A percentile compares a stretch with the other conserved stretches of the same genome.
These are phyloP conservation scores for Tetrapisispora iriomotensis DNA, from an alignment of 805 yeast genomes.

Conservation along the genomic window DNA sequence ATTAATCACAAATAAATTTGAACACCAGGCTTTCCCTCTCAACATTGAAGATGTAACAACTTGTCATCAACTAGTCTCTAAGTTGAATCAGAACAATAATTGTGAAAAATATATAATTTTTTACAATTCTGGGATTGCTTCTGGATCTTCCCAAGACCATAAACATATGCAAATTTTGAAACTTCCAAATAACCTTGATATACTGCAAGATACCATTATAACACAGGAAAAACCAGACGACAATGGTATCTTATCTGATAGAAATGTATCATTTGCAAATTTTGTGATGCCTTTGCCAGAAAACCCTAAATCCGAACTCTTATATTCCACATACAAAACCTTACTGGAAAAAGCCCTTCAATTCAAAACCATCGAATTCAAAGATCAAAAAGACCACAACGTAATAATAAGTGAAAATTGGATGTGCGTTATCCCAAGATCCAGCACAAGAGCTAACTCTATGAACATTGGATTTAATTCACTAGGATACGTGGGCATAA, in stretches of 20 bases:
- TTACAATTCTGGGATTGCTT: conserved; percentile 76
- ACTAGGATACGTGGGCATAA: conserved; percentile 68
- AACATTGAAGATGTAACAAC: conserved; percentile 59
- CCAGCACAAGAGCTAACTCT: conserved; percentile 40
- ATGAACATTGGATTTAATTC: conserved; percentile 58
- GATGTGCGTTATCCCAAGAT: conserved; percentile 82
- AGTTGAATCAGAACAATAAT: conserved; percentile 33
- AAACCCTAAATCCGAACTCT: conserved; percentile 24
- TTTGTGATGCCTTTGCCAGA: conserved; percentile 58
- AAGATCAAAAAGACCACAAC: conserved; percentile 53
- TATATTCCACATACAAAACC: conserved; percentile 15
- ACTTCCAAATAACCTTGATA: conserved; percentile 48
- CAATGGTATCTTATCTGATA: conserved; percentile 49
- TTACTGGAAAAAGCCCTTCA: conserved; percentile 65
- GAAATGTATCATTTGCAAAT: conserved; percentile 70
- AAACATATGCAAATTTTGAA: conserved; percentile 83
- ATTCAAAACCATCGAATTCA: conserved; percentile 23
- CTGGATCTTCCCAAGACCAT: conserved; percentile 94
- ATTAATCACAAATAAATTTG: conserved; percentile 65
- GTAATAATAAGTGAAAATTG: conserved; percentile 72
- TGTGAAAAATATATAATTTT: conserved; percentile 61
- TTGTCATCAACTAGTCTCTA: conserved; percentile 44
- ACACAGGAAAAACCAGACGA: conserved; percentile 42
- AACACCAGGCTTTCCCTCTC: conserved; percentile 62
- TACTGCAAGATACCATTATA: conserved; percentile 50